Evolutionary conservation across 441 rosid genomes (phyloP).

Genomic region (Eruca vesicaria): DNA sequence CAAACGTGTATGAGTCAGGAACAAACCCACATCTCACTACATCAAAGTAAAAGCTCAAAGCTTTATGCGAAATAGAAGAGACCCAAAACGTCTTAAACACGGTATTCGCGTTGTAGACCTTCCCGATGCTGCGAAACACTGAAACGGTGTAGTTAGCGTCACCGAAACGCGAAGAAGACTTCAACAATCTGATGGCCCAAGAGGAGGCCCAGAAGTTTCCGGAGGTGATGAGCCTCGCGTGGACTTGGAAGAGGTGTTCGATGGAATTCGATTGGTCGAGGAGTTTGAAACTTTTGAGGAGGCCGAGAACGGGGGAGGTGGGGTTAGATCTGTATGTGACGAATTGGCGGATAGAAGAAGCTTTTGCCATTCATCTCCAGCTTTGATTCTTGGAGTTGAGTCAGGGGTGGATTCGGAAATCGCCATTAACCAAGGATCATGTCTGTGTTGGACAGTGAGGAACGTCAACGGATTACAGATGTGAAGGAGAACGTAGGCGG

Average conservation of each 20-base stretch:
- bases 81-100: slow-evolving; percentile 49
- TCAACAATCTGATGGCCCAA: slow-evolving; percentile 53
- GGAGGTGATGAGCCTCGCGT: slow-evolving; percentile 53
- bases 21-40: slow-evolving; percentile 45
- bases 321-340: slow-evolving; percentile 33
- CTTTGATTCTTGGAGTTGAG: slow-evolving; percentile 24
- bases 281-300: slow-evolving; percentile 35
- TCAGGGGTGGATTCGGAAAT: slow-evolving; percentile 15
- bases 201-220: slow-evolving; percentile 48
- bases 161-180: slow-evolving; percentile 46
- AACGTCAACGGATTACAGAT: slow-evolving; percentile 7
- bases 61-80: slow-evolving; percentile 45
- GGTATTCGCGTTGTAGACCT: slow-evolving; percentile 47
- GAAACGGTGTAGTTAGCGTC: slow-evolving; percentile 43
- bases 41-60: slow-evolving; percentile 47
- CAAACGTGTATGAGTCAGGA: slow-evolving; percentile 64
- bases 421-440: slow-evolving; percentile 39
- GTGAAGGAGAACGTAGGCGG: slow-evolving; percentile 17
- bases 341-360: slow-evolving; percentile 45
- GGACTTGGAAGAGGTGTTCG: slow-evolving; percentile 55
- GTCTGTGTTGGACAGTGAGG: slow-evolving; percentile 11
- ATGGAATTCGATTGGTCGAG: slow-evolving; percentile 33
- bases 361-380: slow-evolving; percentile 71
- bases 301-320: slow-evolving; percentile 24
- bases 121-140: slow-evolving; percentile 42